A percentile compares a stretch with the other conserved stretches of the same genome.
Evolutionary conservation across 2,329 filamentous ascomycete genomes (phyloP).

Genomic region (Diplodia seriata): DNA sequence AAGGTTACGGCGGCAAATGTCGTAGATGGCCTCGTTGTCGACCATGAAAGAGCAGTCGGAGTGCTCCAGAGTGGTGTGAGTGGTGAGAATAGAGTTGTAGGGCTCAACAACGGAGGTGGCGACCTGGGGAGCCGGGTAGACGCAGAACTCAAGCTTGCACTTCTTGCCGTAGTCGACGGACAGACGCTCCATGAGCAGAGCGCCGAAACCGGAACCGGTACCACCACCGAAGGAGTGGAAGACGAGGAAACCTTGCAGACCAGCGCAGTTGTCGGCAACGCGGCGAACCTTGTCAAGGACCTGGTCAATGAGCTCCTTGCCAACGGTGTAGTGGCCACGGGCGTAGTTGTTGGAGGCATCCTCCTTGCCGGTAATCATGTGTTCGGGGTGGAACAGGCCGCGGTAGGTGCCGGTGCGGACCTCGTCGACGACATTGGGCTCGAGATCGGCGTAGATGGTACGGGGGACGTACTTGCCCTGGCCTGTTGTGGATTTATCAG

Average conservation of each 20-base stretch:
- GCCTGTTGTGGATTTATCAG: slow-evolving; percentile 31
- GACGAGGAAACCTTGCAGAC: slow-evolving; percentile 74
- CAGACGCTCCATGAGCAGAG: slow-evolving; percentile 74
- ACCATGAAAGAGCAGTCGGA: slow-evolving; percentile 81
- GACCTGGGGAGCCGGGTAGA: slow-evolving; percentile 73
- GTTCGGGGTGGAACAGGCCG: slow-evolving; percentile 75
- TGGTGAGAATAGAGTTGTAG: slow-evolving; percentile 76
- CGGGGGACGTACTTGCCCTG: slow-evolving; percentile 73
- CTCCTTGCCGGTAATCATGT: slow-evolving; percentile 76
- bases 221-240: slow-evolving; percentile 78
- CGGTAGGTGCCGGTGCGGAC: slow-evolving; percentile 73
- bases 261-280: slow-evolving; percentile 74
- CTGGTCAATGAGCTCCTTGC: slow-evolving; percentile 76
- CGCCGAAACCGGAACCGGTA: slow-evolving; percentile 75
- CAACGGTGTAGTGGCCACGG: slow-evolving; percentile 77
- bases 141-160: slow-evolving; percentile 77
- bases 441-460: slow-evolving; percentile 74
- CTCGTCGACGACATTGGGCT: slow-evolving; percentile 75
- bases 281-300: slow-evolving; percentile 74
- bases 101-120: slow-evolving; percentile 76
- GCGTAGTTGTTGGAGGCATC: slow-evolving; percentile 81
- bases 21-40: slow-evolving; percentile 77
- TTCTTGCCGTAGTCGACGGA: slow-evolving; percentile 79
- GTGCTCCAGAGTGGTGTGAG: slow-evolving; percentile 78
- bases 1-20: slow-evolving; percentile 75